Percentiles rank a stretch among this genome's conserved stretches.
Conservation (phyloP, 495 filamentous ascomycete species). For the Parachaetomium inaequale region DNA sequence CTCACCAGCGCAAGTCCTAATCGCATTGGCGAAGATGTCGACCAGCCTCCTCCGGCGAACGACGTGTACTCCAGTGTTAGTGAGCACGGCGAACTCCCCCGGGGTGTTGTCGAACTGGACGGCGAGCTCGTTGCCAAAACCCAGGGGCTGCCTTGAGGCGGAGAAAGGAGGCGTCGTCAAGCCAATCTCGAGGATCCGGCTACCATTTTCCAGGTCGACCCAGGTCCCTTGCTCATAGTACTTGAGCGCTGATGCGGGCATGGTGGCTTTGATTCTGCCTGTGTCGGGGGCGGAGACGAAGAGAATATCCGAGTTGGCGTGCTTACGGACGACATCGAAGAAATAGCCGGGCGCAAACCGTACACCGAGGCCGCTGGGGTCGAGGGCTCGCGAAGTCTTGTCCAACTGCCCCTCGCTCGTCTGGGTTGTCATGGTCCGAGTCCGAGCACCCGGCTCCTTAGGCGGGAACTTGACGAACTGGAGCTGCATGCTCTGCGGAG, state of each 20-base stretch:
- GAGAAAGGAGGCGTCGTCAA: conserved; percentile 66
- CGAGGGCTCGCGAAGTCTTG: conserved; percentile 45
- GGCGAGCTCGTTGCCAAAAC: conserved; percentile 93
- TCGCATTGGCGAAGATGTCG: conserved; percentile 83
- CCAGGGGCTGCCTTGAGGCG: conserved; percentile 63
- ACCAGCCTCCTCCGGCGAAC: conserved; percentile 80
- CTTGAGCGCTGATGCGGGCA: conserved; percentile 47
- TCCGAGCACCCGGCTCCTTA: conserved; percentile 24
- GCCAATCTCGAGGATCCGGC: conserved; percentile 70
- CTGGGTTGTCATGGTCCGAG: conserved; percentile 9
- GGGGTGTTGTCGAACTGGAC: conserved; percentile 83
- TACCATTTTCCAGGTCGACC: conserved; percentile 58
- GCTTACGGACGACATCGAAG: conserved; percentile 68
- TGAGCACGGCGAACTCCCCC: conserved; percentile 84
- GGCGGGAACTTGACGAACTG: conserved; percentile 94
- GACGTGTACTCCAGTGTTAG: conserved; percentile 81
- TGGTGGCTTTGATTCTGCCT: conserved; percentile 64
- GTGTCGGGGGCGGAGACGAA: conserved; percentile 87
- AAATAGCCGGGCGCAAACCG: conserved; percentile 89
- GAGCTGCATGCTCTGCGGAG: conserved; percentile 94
- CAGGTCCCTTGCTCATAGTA: conserved; percentile 71
- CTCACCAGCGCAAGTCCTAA: conserved; percentile 59
- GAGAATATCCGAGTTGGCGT: conserved; percentile 55
- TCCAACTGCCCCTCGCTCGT: conserved; percentile 37
- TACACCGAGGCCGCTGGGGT: conserved; percentile 53